Base-by-base conservation (phyloP, 768 basidiomycete species). In the Dioszegia crocea region DNA sequence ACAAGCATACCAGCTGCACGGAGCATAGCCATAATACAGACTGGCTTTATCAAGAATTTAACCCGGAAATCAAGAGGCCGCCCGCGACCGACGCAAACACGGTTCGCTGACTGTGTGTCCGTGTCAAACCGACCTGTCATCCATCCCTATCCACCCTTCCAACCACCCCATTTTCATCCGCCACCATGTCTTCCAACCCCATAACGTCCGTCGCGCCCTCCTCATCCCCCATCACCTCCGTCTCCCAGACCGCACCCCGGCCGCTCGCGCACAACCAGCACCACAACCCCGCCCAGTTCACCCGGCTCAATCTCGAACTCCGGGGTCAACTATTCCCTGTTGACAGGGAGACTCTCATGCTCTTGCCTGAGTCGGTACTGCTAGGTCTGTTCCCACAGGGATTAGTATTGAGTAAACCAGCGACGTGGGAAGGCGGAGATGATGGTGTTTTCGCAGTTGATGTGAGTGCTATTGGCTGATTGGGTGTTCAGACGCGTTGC, bases 381-480 rank as follows among this genome's bases (percentile, higher is more conserved):
- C 81, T 99, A 36, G 97, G 93, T 77, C 82, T 99, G 62, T 99
- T 98, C 74, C 96, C 96, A 10, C 98, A 98, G 71, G 96, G 94
- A 19, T 84, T 97, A 60, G 91, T 97, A 38, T 82, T 97, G 54
- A 91, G 88, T 73, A 82, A 92, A 61, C 89, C 93, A 24, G 69
- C 74, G 3, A 66, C 66, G 39, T 68, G 64, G 61, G 85, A 84
- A 41, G 88, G 89, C 48, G 89, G 89, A 45, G 84, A 86, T 66
- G 93, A 94, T 72, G 92, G 97, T 71, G 85, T 97, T 24, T 98
- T 96, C 76, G 89, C 83, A 39, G 93, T 98, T 72, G 94, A 98
- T 76, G 94, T 97, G 79, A 80, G 92, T 86, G 40, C 26, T 39
- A 45, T 45, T 49, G 36, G 14, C 24, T 11, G 44, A 45, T 24